Percentiles rank a stretch among this genome's conserved stretches.
Conservation (phyloP, 2,329 filamentous ascomycete species). For the Colletotrichum trifolii region DNA sequence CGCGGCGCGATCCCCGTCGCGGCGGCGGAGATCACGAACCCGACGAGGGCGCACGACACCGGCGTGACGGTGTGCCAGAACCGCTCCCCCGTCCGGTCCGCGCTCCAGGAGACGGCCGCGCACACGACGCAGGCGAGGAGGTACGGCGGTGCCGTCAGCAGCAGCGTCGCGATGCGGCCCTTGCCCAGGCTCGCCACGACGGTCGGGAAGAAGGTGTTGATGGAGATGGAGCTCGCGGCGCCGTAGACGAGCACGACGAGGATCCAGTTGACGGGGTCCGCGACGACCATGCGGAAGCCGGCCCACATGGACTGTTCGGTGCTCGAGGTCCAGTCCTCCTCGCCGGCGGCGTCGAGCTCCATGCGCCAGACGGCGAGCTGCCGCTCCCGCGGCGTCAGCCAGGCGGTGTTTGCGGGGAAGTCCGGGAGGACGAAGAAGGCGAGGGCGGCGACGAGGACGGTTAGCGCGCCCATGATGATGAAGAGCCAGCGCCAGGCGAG, state of each 20-base stretch:
- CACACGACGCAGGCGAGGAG: slow-evolving; percentile 50
- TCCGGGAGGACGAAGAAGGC: slow-evolving; percentile 46
- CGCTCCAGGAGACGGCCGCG: slow-evolving; percentile 24
- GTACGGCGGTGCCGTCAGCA: slow-evolving; percentile 57
- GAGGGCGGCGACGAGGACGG: slow-evolving; percentile 54
- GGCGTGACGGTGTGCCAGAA: slow-evolving; percentile 35
- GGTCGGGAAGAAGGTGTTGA: slow-evolving; percentile 41
- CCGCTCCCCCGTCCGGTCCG: slow-evolving; percentile 31
- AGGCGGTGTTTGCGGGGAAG: slow-evolving; percentile 51
- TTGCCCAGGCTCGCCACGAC: slow-evolving; percentile 32
- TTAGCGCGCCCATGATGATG: slow-evolving; percentile 48
- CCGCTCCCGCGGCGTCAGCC: slow-evolving; percentile 39
- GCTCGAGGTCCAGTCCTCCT: slow-evolving; percentile 39
- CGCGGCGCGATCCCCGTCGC: slow-evolving; percentile 22
- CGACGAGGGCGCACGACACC: slow-evolving; percentile 26
- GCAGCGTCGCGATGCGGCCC: slow-evolving; percentile 52
- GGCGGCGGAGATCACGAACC: slow-evolving; percentile 32
- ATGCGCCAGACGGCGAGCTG: slow-evolving; percentile 40
- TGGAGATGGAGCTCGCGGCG: slow-evolving; percentile 37
- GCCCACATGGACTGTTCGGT: slow-evolving; percentile 35
- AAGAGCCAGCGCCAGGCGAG: slow-evolving; percentile 65
- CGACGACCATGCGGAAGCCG: slow-evolving; percentile 38
- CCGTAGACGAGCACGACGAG: slow-evolving; percentile 38
- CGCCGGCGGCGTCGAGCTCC: slow-evolving; percentile 39
- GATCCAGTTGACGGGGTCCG: slow-evolving; percentile 40